Base-by-base conservation (phyloP, 2,329 filamentous ascomycete genomes). In the Zymoseptoria brevis region DNA sequence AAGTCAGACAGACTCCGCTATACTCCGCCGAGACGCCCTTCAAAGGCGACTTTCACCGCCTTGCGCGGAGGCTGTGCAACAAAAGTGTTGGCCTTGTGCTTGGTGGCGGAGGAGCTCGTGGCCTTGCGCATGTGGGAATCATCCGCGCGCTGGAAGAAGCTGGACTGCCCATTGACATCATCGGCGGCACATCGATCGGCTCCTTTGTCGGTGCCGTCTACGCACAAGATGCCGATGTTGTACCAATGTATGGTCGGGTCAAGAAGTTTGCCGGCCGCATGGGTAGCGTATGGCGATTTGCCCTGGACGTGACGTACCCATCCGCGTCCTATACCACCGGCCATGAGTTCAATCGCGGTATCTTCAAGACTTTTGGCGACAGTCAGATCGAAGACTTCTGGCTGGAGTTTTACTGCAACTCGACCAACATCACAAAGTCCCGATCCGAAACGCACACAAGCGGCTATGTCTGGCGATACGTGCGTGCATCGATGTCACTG, bases 201-300 rank as follows among this genome's bases (percentile, higher is more conserved):
- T 85, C 93, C 1, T 97, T 99, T 72, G 92, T 97, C 57, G 94
- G 95, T 7, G 94, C 90, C 1, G 79, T 99, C 1, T 99, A 99
- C 73, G 94, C 95, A 1, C 89, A 93, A 58, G 94, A 99, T 72
- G 94, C 93, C 8, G 95, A 99, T 70, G 87, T 96, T 0, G 93
- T 99, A 4, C 94, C 94, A 11, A 96, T 97, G 83, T 96, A 96
- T 69, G 94, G 94, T 0, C 84, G 95, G 52, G 91, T 91, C 13
- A 99, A 99, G 81, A 96, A 96, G 73, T 99, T 99, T 73, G 85
- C 94, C 0, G 92, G 94, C 4, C 88, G 95, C n/a, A 99, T 99
- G 95, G 90, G 90, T 51, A 97, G 93, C 74, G 90, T 97, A 76
- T 99, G 94, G 94, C 86, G 94, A n/a, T 96, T 99, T 73, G 92